Evolutionary conservation across 495 filamentous ascomycete species (phyloP).

Genomic region (Penicillium mononematosum): DNA sequence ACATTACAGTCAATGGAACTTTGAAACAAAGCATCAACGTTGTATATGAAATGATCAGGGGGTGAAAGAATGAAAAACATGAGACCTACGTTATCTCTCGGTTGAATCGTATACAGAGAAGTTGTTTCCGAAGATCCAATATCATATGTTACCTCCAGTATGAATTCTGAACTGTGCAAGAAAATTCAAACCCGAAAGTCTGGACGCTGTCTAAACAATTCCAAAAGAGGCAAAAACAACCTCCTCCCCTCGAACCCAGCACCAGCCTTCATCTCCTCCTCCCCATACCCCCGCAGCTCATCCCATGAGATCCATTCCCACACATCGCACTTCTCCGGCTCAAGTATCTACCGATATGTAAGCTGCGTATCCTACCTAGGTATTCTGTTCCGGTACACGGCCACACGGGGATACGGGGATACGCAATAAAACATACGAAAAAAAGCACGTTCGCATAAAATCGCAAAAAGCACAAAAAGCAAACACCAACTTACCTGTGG

Average conservation of each 20-base stretch:
- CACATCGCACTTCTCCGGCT: conserved; percentile 63
- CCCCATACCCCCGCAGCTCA: conserved; percentile 24
- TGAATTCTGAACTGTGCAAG: background rate
- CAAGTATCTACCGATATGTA: conserved; percentile 33
- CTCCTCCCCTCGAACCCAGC: conserved; percentile 25
- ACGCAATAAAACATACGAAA: background rate
- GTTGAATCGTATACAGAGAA: background rate
- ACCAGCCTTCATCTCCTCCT: conserved; percentile 12
- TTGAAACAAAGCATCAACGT: background rate
- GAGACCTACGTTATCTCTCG: no score
- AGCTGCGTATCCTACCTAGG: background rate
- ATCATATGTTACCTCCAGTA: background rate
- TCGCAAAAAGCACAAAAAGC: background rate
- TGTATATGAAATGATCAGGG: no score
- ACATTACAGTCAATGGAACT: background rate
- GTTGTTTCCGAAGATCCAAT: background rate
- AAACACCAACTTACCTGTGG: conserved; percentile 46
- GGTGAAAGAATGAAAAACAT: no score
- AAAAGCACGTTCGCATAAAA: background rate
- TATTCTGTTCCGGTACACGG: background rate
- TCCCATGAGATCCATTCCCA: conserved; percentile 64
- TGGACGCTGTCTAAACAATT: conserved; percentile 52
- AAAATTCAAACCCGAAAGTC: conserved; percentile 10
- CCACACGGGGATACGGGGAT: background rate
- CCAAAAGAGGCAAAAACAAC: conserved; percentile 57